Percentiles rank a stretch among this genome's conserved stretches.
Evolutionary conservation across 768 basidiomycete genomes (phyloP).

Genomic region (Austroboletus festivus): DNA sequence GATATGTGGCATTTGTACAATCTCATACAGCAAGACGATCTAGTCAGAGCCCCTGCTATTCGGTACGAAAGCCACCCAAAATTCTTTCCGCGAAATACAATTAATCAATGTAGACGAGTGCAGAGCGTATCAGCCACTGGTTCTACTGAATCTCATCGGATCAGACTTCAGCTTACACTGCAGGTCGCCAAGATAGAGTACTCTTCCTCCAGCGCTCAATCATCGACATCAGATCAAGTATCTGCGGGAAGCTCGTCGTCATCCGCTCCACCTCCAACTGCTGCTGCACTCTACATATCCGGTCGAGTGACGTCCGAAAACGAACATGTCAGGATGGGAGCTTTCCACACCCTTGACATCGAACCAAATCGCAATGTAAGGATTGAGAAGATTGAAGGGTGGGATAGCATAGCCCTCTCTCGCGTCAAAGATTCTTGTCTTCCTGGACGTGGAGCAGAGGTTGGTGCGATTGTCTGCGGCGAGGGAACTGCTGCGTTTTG

Average conservation of each 20-base stretch:
- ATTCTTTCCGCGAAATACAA: neutral
- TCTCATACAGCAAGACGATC: constrained; percentile 86
- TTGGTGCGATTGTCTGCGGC: constrained; percentile 93
- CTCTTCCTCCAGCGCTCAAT: constrained; percentile 61
- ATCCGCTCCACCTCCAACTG: constrained; percentile 34
- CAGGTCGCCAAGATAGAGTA: constrained; percentile 78
- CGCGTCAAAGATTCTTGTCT: constrained; percentile 85
- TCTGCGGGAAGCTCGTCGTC: constrained; percentile 23
- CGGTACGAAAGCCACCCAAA: constrained; percentile 50
- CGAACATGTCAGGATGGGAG: constrained; percentile 84
- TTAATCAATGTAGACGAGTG: constrained; percentile 57
- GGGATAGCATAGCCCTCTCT: constrained; percentile 86
- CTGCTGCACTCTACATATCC: constrained; percentile 76
- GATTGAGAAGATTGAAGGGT: constrained; percentile 82
- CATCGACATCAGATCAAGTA: constrained; percentile 44
- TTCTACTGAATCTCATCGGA: constrained; percentile 87
- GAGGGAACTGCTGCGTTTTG: constrained; percentile 96
- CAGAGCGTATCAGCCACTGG: constrained; percentile 90
- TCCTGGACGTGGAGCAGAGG: constrained; percentile 94
- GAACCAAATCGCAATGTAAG: constrained; percentile 89
- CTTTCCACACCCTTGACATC: constrained; percentile 91
- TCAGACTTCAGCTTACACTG: constrained; percentile 82
- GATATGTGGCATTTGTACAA: constrained; percentile 99
- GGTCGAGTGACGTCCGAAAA: constrained; percentile 88
- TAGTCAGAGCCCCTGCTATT: constrained; percentile 81